phyloP scores from a whole-genome alignment of 495 filamentous ascomycete species.

The Haplographium delicatum region DNA sequence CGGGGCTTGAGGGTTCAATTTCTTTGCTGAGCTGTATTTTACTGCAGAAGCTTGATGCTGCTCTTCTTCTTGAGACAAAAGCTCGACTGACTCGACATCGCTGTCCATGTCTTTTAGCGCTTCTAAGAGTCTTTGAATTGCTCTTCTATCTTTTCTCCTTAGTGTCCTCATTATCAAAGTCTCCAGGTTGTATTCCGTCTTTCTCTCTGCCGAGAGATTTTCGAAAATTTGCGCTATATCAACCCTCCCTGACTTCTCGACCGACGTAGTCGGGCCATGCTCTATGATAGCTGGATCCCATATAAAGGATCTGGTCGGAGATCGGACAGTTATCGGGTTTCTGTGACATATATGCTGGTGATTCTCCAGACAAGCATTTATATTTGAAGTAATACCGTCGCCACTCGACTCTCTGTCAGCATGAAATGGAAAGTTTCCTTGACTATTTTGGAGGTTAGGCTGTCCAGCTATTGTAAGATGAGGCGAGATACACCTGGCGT shows the following conservation, averaged over 20 bases:
- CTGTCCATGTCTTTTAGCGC: constrained; percentile 4
- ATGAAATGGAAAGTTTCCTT: background rate
- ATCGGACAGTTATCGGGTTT: background rate
- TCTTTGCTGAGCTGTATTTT: background rate
- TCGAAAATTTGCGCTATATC: background rate
- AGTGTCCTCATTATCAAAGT: constrained; percentile 9
- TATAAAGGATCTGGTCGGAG: constrained; percentile 13
- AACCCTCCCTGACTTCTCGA: background rate
- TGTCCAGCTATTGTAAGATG: no score
- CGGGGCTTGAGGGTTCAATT: constrained; percentile 15
- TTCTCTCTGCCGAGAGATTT: background rate
- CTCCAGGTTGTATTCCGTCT: constrained; percentile 2
- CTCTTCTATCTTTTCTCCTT: constrained; percentile 12
- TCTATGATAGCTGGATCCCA: constrained; percentile 22
- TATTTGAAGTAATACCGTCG: no score
- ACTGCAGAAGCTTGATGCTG: no score
- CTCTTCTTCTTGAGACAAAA: no score
- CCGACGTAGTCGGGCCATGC: background rate
- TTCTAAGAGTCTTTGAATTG: background rate
- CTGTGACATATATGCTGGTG: background rate
- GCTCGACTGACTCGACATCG: no score
- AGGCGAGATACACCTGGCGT: no score
- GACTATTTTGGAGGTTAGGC: no score
- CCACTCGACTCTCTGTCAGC: background rate
- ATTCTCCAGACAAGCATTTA: background rate